These are phyloP conservation scores for Tylopilus rubrobrunneus DNA, from an alignment of 768 basidiomycete species.

Conservation along the genomic window DNA sequence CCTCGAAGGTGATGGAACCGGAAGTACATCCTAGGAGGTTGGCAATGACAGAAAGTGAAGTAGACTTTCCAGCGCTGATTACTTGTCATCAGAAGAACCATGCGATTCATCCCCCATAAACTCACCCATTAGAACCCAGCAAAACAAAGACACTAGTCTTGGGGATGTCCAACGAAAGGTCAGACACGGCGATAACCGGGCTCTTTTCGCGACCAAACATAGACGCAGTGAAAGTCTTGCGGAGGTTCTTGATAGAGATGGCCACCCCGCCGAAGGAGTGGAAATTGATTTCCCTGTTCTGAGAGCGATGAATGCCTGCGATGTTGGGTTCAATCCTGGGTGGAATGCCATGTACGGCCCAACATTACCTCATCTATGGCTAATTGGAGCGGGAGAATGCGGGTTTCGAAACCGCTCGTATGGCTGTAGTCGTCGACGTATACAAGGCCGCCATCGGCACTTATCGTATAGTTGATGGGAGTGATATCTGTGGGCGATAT, in stretches of 20 bases:
- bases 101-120: background rate
- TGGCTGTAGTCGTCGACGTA: constrained; percentile 66
- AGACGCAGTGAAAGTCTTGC: constrained; percentile 54
- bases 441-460: constrained; percentile 59
- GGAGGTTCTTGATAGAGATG: constrained; percentile 58
- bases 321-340: background rate
- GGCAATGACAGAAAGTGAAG: constrained; percentile 62
- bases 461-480: constrained; percentile 64
- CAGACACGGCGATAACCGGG: constrained; percentile 56
- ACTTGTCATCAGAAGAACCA: constrained; percentile 1
- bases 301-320: constrained; percentile 68
- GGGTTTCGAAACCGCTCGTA: constrained; percentile 62
- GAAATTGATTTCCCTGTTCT: constrained; percentile 52
- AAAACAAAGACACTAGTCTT: constrained; percentile 74
- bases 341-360: background rate
- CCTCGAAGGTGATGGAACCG: constrained; percentile 55
- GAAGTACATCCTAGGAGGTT: constrained; percentile 55
- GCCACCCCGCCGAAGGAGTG: constrained; percentile 52
- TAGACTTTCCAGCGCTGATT: constrained; percentile 73
- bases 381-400: constrained; percentile 72
- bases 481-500: constrained; percentile 25
- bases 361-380: constrained; percentile 62
- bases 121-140: constrained; percentile 66
- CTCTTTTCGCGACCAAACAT: constrained; percentile 44
- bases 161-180: constrained; percentile 67